A percentile compares a stretch with the other conserved stretches of the same genome.
phyloP scores from a whole-genome alignment of 768 basidiomycete genomes.

The Lanmaoa pseudosensibilis region DNA sequence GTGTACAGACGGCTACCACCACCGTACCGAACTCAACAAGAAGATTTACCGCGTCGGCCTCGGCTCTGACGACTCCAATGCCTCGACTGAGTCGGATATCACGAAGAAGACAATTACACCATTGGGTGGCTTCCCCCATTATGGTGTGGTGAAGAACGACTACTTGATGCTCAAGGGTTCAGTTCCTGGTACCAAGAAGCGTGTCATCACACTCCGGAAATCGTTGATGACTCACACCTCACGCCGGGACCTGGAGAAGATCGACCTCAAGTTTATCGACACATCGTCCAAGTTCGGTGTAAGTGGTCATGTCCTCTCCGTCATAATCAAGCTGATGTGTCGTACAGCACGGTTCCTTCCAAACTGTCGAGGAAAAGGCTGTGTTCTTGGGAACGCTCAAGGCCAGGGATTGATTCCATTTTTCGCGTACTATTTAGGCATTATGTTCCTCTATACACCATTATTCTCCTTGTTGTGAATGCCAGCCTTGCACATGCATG shows the following conservation, averaged over 20 bases:
- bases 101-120: slow-evolving; percentile 94
- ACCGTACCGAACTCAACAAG: slow-evolving; percentile 98
- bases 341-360: slow-evolving; percentile 88
- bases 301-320: slow-evolving; percentile 35
- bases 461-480: slow-evolving; percentile 43
- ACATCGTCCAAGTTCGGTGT: slow-evolving; percentile 97
- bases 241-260: slow-evolving; percentile 96
- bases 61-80: slow-evolving; percentile 75
- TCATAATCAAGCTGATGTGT: neutral
- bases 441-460: slow-evolving; percentile 36
- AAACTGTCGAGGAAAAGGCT: slow-evolving; percentile 94
- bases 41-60: slow-evolving; percentile 95
- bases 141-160: slow-evolving; percentile 98
- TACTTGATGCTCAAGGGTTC: slow-evolving; percentile 97
- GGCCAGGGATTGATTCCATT: slow-evolving; percentile 61
- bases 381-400: slow-evolving; percentile 94
- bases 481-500: slow-evolving; percentile 19
- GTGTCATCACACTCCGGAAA: slow-evolving; percentile 96
- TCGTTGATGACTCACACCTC: slow-evolving; percentile 96
- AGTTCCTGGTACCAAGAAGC: slow-evolving; percentile 95
- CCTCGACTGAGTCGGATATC: slow-evolving; percentile 92
- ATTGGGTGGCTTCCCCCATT: slow-evolving; percentile 99
- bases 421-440: slow-evolving; percentile 40
- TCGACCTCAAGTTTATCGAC: slow-evolving; percentile 97
- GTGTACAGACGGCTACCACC: slow-evolving; percentile 84